Evolutionary conservation across 805 yeast genomes (phyloP).

Genomic region (Saccharomycopsis sp.): DNA sequence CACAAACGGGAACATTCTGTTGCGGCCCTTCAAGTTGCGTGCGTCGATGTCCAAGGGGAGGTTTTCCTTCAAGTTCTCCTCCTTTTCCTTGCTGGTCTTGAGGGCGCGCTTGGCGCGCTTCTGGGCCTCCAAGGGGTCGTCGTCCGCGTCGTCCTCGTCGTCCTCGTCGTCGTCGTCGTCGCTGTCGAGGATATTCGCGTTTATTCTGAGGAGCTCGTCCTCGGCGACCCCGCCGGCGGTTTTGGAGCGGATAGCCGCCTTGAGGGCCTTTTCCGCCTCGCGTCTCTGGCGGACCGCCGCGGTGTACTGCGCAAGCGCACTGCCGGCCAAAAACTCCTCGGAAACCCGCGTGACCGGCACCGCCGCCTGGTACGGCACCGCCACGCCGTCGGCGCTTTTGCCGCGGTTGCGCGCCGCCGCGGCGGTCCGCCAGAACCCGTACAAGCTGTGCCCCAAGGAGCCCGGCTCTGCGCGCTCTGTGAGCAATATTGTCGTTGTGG

Average conservation of each 20-base stretch:
- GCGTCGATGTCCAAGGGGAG: slow-evolving; percentile 31
- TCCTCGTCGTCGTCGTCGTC: slow-evolving; percentile 28
- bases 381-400: slow-evolving; percentile 51
- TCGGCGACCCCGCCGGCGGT: slow-evolving; percentile 23
- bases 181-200: slow-evolving; percentile 25
- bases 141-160: slow-evolving; percentile 25
- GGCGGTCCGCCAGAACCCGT: slow-evolving; percentile 45
- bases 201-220: slow-evolving; percentile 21
- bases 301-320: slow-evolving; percentile 44
- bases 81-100: slow-evolving; percentile 22
- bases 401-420: slow-evolving; percentile 33
- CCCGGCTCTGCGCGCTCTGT: slow-evolving; percentile 55
- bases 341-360: slow-evolving; percentile 34
- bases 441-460: slow-evolving; percentile 45
- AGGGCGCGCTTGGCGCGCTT: slow-evolving; percentile 14
- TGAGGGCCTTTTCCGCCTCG: slow-evolving; percentile 30
- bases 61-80: slow-evolving; percentile 22
- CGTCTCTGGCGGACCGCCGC: slow-evolving; percentile 41
- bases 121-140: slow-evolving; percentile 24
- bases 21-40: slow-evolving; percentile 35
- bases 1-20: slow-evolving; percentile 71
- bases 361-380: slow-evolving; percentile 46
- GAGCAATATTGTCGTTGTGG: slow-evolving; percentile 61
- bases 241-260: slow-evolving; percentile 29
- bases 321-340: slow-evolving; percentile 45